Percentiles rank a stretch among this genome's conserved stretches.
Conservation (phyloP, 2,329 filamentous ascomycete genomes). For the Colletotrichum echinochloae region DNA sequence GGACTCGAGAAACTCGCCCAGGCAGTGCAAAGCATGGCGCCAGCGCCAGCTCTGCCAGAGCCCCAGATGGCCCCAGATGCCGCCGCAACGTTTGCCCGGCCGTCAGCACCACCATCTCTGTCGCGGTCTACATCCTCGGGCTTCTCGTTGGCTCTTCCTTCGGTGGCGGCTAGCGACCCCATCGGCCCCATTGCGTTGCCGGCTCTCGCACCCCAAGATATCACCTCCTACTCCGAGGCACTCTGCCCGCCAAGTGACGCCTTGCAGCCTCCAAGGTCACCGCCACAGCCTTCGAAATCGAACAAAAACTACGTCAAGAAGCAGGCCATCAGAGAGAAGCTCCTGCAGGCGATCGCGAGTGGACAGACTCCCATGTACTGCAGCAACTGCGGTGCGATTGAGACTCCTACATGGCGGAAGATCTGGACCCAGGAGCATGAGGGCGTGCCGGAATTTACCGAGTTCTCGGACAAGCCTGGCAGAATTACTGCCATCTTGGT, state of each 20-base stretch:
- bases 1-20: conserved; percentile 29
- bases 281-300: conserved; percentile 56
- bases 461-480: conserved; percentile 79
- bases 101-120: conserved; percentile 23
- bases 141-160: conserved; percentile 48
- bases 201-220: conserved; percentile 21
- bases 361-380: conserved; percentile 92
- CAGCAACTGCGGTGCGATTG: conserved; percentile 92
- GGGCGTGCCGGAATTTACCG: conserved; percentile 76
- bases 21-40: conserved; percentile 12
- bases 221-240: conserved; percentile 51
- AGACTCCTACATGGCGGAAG: conserved; percentile 96
- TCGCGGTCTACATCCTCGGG: conserved; percentile 44
- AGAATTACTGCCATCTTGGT: conserved; percentile 80
- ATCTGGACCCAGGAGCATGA: conserved; percentile 84
- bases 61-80: background rate
- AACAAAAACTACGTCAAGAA: conserved; percentile 76
- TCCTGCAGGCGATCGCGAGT: conserved; percentile 75
- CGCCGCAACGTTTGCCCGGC: conserved; percentile 16
- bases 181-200: conserved; percentile 52
- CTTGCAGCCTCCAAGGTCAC: conserved; percentile 52
- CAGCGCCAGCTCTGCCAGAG: conserved; percentile 14
- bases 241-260: conserved; percentile 59
- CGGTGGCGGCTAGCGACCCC: conserved; percentile 48
- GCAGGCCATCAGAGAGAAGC: conserved; percentile 67